Evolutionary conservation across 441 rosid genomes (phyloP).

Genomic region (Gossypium armourianum): DNA sequence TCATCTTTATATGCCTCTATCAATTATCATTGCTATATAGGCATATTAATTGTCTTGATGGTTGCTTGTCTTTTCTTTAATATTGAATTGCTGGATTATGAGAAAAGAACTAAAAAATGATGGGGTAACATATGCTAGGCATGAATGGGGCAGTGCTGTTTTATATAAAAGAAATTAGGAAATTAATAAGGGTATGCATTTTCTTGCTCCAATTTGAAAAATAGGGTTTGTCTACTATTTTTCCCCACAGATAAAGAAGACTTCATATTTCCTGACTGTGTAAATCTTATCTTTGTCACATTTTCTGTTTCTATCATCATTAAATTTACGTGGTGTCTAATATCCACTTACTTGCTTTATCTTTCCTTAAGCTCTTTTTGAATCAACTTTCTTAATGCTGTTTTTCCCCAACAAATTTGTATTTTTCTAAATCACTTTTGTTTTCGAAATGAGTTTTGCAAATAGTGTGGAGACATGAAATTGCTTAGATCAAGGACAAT

Average conservation of each 20-base stretch:
- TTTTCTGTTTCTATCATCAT: neutral
- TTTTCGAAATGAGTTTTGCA: constrained; percentile 10
- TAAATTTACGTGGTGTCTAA: neutral
- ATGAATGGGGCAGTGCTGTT: constrained; percentile 1
- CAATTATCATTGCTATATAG: neutral
- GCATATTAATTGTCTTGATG: neutral
- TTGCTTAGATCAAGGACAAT: neutral
- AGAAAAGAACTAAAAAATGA: neutral
- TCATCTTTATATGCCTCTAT: neutral
- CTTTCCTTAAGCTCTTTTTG: neutral
- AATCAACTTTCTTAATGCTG: neutral
- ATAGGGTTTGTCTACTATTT: neutral
- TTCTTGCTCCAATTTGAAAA: constrained; percentile 2
- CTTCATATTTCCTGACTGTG: neutral
- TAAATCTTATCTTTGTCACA: neutral
- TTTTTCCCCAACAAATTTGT: neutral
- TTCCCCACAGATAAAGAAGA: neutral
- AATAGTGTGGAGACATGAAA: neutral
- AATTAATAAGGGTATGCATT: neutral
- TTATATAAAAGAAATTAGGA: neutral
- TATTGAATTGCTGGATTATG: neutral
- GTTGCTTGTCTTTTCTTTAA: neutral
- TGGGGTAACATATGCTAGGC: neutral
- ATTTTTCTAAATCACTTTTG: neutral
- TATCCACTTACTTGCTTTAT: neutral